Base-by-base conservation (phyloP, 2,329 filamentous ascomycete species). In the Tolypocladium nubicola region DNA sequence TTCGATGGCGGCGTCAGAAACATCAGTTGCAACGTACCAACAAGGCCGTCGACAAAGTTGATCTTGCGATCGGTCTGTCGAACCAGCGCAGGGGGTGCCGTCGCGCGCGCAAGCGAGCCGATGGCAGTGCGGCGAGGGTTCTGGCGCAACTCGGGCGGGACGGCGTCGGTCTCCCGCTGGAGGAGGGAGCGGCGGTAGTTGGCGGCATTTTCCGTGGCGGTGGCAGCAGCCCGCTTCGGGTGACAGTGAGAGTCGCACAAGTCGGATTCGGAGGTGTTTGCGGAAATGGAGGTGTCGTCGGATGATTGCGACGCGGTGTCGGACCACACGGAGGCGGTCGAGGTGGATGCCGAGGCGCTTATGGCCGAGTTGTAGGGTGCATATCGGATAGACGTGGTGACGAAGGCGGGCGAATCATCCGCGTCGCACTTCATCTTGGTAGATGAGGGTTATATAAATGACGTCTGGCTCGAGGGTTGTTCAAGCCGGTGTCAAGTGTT, bases 31-130 rank as follows among this genome's bases (percentile, higher is more conserved):
- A 71, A 80, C 93, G 90, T 90, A 97, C 93, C 93, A 78, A 97
- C 92, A 73, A 97, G 89, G 73, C 87, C 94, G 74, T 97, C 92
- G 75, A 97, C 93, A 70, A 97, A 97, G 74, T 88, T 92, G 70
- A 90, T 83, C 79, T 96, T 96, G 70, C 92, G 89, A 75, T 97
- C 91, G 68, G 85, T 84, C 77, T 97, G 92, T 67, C 92, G 87
- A 62, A 92, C 80, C 62, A 97, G 82, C 58, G 87, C 76, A 54
- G 93, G 90, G 65, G 89, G 88, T 65, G 82, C 81, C 63, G 82
- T 73, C 65, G 81, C 79, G 60, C 81, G 79, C 59, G 79, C 73
- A 57, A 78, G 77, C 38, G 79, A 73, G 60, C 82, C 81, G 61
- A 75, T 76, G 58, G 75, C 79, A 54, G 79, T 82, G 61, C 81